Evolutionary conservation across 179 eudicot genomes (phyloP).

Genomic region (Beta lomatogona): DNA sequence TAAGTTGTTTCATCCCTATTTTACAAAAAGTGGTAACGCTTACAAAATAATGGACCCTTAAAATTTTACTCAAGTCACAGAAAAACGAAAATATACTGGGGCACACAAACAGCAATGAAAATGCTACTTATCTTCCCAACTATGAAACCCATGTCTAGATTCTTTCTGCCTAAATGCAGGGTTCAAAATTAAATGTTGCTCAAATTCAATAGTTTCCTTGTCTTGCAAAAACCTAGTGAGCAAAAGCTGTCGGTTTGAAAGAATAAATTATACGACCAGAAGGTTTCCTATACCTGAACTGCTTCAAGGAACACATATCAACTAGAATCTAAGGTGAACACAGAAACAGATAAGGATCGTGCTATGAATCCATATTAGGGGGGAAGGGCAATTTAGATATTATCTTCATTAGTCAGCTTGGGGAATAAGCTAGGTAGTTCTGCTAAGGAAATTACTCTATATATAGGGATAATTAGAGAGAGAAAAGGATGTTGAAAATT

Average conservation of each 20-base stretch:
- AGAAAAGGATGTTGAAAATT: too few relatives aligned
- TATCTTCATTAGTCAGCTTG: too few relatives aligned
- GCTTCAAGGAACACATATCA: conserved; percentile 10
- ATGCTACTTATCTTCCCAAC: background rate
- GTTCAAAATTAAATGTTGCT: background rate
- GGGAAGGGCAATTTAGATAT: too few relatives aligned
- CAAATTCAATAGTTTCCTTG: background rate
- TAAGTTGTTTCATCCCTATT: conserved; percentile 59
- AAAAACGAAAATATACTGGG: background rate
- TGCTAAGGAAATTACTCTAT: too few relatives aligned
- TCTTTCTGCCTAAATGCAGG: background rate
- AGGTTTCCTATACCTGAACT: background rate
- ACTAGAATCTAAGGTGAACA: background rate
- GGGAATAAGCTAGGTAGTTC: too few relatives aligned
- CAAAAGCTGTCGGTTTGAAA: conserved; percentile 1
- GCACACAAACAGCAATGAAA: background rate
- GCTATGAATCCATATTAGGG: too few relatives aligned
- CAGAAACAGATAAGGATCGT: conserved; percentile 2
- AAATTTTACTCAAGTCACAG: background rate
- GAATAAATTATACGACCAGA: background rate
- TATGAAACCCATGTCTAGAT: background rate
- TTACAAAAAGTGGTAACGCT: conserved; percentile 3
- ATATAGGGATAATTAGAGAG: too few relatives aligned
- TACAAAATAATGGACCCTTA: conserved; percentile 1
- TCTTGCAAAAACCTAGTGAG: conserved; percentile 11